Evolutionary conservation across 805 yeast genomes (phyloP), one percentile per base, ranked within the genome.

Genomic region (Priceomyces fermenticarens): DNA sequence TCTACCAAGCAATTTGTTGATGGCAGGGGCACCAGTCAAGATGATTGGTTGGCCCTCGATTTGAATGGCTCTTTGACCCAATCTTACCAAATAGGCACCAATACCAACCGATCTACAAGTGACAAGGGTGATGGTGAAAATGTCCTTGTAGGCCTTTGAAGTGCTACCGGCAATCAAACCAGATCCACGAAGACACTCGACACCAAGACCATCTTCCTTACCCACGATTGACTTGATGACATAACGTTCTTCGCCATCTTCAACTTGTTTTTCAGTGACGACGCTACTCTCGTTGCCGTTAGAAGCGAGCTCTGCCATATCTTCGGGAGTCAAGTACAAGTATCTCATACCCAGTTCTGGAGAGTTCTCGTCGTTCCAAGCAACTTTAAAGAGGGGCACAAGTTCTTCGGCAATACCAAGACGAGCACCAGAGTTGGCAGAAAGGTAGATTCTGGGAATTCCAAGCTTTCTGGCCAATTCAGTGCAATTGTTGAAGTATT

Each of bases 101-200:
- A 93, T 93, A 83, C 99, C 99, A 57, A 93, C 99, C 39, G 98
- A 90, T 77, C 99, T 84, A 73, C 98, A 90, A n/a, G 99, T 93
- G 41, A 93, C 99, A 64, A 93, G 76, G n/a, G 99, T 91, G 44
- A 90, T 81, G 14, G 99, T 93, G 75, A 93, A 93, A 48, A 93
- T 93, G 61, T 93, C 99, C 64, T 87, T 86, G 80, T 93, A 93
- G 14, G 99, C 99, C 63, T 88, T 83, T 10, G 97, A 87, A 35
- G 99, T 93, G 23, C 96, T 96, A 68, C 99, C 99, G 15, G 99
- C 99, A 70, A 93, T 93, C 59, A 93, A 76, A 72, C 98, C 99
- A 41, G 98, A 91, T 30, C 99, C 99, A 70, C 83, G 83, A 67
- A 93, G 81, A 78, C 97, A 93, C 69, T 93, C 99, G 45, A 93